phyloP scores from a whole-genome alignment of 345 rosid genomes.

The Arabis hirsuta region DNA sequence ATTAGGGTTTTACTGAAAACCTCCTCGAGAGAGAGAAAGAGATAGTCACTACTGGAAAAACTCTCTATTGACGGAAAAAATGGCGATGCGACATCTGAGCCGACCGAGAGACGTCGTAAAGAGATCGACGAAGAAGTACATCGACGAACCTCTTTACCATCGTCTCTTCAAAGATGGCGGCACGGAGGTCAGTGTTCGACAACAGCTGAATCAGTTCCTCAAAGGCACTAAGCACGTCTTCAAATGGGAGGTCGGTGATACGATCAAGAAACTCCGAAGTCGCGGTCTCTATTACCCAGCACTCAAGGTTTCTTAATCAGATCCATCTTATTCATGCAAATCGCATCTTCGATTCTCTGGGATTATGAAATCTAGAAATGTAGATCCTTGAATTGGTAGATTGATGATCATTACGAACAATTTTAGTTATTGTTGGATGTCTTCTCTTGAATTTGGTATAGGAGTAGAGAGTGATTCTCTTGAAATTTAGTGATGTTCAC shows the following conservation, averaged over 20 bases:
- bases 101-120: constrained; percentile 65
- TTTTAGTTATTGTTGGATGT: no score
- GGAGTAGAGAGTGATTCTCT: no score
- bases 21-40: no score
- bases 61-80: constrained; percentile 22
- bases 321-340: not conserved
- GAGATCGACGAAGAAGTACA: constrained; percentile 85
- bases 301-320: constrained; percentile 60
- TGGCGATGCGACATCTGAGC: constrained; percentile 67
- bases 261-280: constrained; percentile 80
- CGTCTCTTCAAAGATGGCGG: constrained; percentile 80
- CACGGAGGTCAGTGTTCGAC: constrained; percentile 64
- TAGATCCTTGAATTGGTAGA: not conserved
- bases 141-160: constrained; percentile 77
- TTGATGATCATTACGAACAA: constrained; percentile 1
- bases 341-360: not conserved
- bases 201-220: constrained; percentile 76
- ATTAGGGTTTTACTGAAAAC: no score
- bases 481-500: no score
- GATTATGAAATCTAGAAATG: constrained; percentile 19
- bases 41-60: no score
- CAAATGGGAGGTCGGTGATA: constrained; percentile 96
- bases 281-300: constrained; percentile 79
- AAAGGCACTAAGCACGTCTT: constrained; percentile 81
- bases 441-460: no score